A percentile compares a stretch with the other conserved stretches of the same genome.
phyloP scores from a whole-genome alignment of 257 asterid genomes.

The Capsicum chinense region DNA sequence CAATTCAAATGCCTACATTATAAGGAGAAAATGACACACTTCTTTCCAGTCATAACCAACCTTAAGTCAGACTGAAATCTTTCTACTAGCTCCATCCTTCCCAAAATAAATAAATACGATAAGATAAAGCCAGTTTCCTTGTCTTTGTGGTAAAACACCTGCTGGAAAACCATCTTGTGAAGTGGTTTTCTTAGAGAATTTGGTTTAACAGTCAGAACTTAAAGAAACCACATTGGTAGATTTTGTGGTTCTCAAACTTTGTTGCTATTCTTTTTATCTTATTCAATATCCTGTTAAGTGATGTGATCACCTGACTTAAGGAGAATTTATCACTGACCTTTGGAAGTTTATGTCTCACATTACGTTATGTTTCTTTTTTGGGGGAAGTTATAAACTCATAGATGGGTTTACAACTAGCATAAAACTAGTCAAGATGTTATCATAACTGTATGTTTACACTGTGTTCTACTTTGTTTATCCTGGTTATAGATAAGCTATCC shows the following conservation, averaged over 20 bases:
- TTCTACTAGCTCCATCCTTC: conserved; percentile 2
- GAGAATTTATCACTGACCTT: conserved; percentile 1
- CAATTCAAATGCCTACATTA: neutral
- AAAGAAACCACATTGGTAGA: conserved; percentile 15
- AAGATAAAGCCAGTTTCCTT: conserved; percentile 13
- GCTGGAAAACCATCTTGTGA: conserved; percentile 2
- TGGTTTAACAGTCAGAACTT: neutral
- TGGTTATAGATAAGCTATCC: neutral
- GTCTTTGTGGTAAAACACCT: neutral
- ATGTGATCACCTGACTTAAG: neutral
- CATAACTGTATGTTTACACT: neutral
- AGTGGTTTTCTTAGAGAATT: neutral
- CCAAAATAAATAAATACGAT: neutral
- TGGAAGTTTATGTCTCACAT: neutral
- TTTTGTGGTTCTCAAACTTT: conserved; percentile 21
- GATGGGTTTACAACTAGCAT: neutral
- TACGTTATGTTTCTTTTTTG: neutral
- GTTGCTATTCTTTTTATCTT: neutral
- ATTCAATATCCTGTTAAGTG: neutral
- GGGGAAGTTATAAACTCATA: neutral
- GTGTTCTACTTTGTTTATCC: neutral
- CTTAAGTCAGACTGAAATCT: neutral
- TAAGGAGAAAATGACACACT: neutral
- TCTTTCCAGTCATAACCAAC: neutral
- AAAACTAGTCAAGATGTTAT: conserved; percentile 3